phyloP scores from a whole-genome alignment of 192 early-diverging fungal species.

The Backusella liffmaniae region DNA sequence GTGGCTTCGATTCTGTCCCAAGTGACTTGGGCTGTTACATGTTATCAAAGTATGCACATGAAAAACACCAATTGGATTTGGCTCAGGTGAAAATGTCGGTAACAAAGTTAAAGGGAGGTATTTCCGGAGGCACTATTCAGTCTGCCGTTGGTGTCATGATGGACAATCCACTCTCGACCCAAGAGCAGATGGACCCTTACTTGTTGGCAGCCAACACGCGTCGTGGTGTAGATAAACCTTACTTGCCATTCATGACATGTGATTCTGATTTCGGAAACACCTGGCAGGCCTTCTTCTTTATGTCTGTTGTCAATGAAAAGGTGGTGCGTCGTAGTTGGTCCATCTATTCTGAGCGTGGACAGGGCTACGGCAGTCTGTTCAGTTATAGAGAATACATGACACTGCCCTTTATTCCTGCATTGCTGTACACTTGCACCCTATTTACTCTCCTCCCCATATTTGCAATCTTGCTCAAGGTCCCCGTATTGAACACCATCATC shows the following conservation, averaged over 20 bases:
- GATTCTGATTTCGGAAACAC: slow-evolving; percentile 48
- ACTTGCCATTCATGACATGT: slow-evolving; percentile 39
- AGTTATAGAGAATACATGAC: slow-evolving; percentile 58
- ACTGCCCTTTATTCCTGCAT: slow-evolving; percentile 37
- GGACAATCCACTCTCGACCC: not conserved
- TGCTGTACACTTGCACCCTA: slow-evolving; percentile 40
- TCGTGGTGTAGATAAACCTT: slow-evolving; percentile 34
- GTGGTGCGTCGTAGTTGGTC: slow-evolving; percentile 64
- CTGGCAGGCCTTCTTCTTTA: slow-evolving; percentile 66
- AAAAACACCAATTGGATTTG: slow-evolving; percentile 37
- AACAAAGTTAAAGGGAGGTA: slow-evolving; percentile 47
- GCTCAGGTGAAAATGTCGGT: slow-evolving; percentile 65
- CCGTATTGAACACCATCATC: slow-evolving; percentile 46
- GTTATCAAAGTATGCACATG: slow-evolving; percentile 26
- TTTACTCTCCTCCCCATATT: slow-evolving; percentile 38
- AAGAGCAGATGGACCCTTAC: slow-evolving; percentile 25
- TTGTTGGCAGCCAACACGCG: slow-evolving; percentile 8
- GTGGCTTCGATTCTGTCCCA: slow-evolving; percentile 92
- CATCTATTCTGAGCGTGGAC: slow-evolving; percentile 41
- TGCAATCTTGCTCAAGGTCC: slow-evolving; percentile 42
- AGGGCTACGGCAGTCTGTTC: slow-evolving; percentile 46
- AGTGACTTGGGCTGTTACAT: slow-evolving; percentile 83
- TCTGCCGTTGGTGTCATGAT: slow-evolving; percentile 33
- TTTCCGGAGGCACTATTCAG: slow-evolving; percentile 69
- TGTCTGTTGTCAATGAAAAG: slow-evolving; percentile 62